Evolutionary conservation across 2,329 filamentous ascomycete species (phyloP).

Genomic region (Aspergillus niger): DNA sequence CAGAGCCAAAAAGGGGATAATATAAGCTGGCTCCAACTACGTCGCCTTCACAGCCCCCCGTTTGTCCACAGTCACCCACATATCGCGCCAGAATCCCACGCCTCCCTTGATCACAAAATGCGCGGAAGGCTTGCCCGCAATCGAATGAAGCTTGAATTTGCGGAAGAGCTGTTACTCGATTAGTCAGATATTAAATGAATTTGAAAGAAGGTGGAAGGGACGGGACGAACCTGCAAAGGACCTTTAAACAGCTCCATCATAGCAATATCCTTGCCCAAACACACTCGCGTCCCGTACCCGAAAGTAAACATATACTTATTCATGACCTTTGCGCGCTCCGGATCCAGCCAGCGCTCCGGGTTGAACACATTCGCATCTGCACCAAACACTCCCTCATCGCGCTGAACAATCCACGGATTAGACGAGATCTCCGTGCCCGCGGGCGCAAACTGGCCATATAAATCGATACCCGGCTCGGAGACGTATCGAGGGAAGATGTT

Average conservation of each 20-base stretch:
- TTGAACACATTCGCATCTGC: constrained; percentile 43
- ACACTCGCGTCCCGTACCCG: constrained; percentile 53
- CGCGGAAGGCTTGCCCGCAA: constrained; percentile 29
- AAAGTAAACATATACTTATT: constrained; percentile 54
- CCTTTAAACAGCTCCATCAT: constrained; percentile 57
- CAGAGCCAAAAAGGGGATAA: too few relatives aligned
- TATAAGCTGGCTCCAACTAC: neutral
- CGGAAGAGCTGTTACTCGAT: constrained; percentile 32
- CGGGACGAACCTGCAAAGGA: constrained; percentile 31
- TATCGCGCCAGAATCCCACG: constrained; percentile 36
- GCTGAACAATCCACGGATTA: constrained; percentile 52
- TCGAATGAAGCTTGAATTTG: constrained; percentile 25
- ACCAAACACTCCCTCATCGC: constrained; percentile 46
- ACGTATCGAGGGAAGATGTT: constrained; percentile 55
- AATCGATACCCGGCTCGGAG: constrained; percentile 36
- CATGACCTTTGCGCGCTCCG: constrained; percentile 44
- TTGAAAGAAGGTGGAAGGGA: neutral
- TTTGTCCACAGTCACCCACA: constrained; percentile 35
- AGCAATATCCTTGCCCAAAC: constrained; percentile 54
- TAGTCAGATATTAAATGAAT: too few relatives aligned
- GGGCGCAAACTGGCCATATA: constrained; percentile 45
- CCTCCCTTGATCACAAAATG: constrained; percentile 36
- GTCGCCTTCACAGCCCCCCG: constrained; percentile 21
- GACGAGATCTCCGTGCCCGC: constrained; percentile 50
- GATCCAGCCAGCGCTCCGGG: constrained; percentile 46